Evolutionary conservation across 495 filamentous ascomycete species (phyloP).

Genomic region (Penicillium turbatum): DNA sequence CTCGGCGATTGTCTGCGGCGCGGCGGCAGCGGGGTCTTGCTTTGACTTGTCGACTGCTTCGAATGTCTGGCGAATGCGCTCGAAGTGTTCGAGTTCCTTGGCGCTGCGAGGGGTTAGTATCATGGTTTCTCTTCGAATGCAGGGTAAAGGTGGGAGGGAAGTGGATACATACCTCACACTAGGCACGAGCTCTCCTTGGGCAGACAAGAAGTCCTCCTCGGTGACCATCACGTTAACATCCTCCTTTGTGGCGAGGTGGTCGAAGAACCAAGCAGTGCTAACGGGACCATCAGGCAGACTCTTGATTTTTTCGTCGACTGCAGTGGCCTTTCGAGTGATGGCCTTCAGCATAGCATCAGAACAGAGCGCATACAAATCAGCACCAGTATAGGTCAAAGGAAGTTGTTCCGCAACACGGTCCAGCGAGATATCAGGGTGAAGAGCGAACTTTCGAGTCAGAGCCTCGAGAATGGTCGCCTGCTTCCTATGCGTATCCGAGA

Average conservation of each 20-base stretch:
- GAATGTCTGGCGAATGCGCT: slow-evolving; percentile 74
- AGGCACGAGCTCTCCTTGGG: slow-evolving; percentile 80
- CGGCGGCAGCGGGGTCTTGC: slow-evolving; percentile 26
- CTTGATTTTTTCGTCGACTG: slow-evolving; percentile 80
- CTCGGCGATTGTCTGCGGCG: slow-evolving; percentile 37
- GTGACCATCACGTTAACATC: slow-evolving; percentile 83
- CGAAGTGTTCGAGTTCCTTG: slow-evolving; percentile 89
- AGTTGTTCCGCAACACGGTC: slow-evolving; percentile 66
- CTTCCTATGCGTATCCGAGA: slow-evolving; percentile 95
- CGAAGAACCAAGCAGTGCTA: slow-evolving; percentile 89
- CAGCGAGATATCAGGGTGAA: slow-evolving; percentile 72
- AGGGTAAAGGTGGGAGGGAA: neutral
- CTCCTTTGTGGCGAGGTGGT: slow-evolving; percentile 76
- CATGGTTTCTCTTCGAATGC: neutral
- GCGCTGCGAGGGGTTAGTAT: slow-evolving; percentile 51
- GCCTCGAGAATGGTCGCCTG: slow-evolving; percentile 93
- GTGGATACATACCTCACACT: slow-evolving; percentile 61
- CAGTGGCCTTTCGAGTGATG: slow-evolving; percentile 80
- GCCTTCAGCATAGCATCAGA: slow-evolving; percentile 99
- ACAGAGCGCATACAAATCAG: slow-evolving; percentile 93
- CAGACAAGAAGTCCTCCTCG: slow-evolving; percentile 79
- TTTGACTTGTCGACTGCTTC: slow-evolving; percentile 54
- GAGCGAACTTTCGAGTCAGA: slow-evolving; percentile 87
- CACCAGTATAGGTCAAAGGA: slow-evolving; percentile 95
- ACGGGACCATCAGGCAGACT: slow-evolving; percentile 53